These are phyloP conservation scores for Chrysanthemum seticuspe DNA, from an alignment of 129 eudicot genomes.

Conservation along the genomic window DNA sequence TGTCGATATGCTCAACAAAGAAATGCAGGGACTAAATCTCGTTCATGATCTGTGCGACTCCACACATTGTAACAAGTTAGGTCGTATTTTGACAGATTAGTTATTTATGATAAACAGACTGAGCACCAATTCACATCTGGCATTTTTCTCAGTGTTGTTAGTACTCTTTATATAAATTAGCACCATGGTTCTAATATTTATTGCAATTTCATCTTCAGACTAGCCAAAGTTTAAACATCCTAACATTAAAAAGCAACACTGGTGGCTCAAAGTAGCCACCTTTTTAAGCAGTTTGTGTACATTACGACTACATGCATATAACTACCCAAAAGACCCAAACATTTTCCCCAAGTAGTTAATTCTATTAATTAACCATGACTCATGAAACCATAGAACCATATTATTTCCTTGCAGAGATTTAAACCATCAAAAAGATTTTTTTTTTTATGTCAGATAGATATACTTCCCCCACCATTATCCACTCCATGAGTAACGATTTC, in stretches of 20 bases:
- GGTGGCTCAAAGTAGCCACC: background rate
- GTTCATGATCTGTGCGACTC: slow-evolving; percentile 6
- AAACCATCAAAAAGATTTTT: background rate
- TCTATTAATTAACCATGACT: background rate
- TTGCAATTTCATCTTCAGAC: no score
- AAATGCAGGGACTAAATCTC: slow-evolving; percentile 17
- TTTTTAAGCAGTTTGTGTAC: background rate
- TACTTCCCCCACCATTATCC: background rate
- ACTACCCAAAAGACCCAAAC: no score
- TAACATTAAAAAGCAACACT: background rate
- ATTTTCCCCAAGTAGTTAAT: background rate
- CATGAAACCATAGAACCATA: background rate
- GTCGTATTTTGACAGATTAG: slow-evolving; percentile 20
- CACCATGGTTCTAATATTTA: background rate
- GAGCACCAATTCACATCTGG: slow-evolving; percentile 1
- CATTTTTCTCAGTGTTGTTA: slow-evolving; percentile 3
- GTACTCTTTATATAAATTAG: background rate
- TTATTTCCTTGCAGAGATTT: background rate
- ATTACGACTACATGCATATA: no score
- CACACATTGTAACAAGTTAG: slow-evolving; percentile 25
- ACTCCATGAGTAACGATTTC: background rate
- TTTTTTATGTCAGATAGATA: background rate
- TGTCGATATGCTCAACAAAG: slow-evolving; percentile 14
- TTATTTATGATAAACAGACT: slow-evolving; percentile 14
- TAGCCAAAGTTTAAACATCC: background rate